Evolutionary conservation across 345 rosid genomes (phyloP).

Genomic region (Murraya paniculata): DNA sequence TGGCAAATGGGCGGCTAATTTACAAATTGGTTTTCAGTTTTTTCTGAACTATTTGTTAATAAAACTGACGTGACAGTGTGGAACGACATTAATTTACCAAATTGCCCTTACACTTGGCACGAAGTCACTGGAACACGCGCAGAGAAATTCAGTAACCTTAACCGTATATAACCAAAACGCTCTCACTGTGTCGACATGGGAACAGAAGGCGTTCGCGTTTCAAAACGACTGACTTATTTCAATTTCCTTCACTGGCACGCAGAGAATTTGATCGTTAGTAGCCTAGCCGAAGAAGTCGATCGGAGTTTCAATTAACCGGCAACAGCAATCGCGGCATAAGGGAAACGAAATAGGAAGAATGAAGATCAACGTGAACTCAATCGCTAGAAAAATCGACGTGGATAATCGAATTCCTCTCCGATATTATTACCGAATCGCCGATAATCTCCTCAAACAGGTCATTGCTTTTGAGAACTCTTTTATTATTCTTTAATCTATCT

Average conservation of each 20-base stretch:
- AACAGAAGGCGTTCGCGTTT: background rate
- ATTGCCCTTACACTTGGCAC: background rate
- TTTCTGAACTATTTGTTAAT: background rate
- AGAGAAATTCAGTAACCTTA: background rate
- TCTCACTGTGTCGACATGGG: slow-evolving; percentile 30
- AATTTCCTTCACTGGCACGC: slow-evolving; percentile 20
- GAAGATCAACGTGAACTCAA: slow-evolving; percentile 62
- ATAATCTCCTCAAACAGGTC: slow-evolving; percentile 91
- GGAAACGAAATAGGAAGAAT: slow-evolving; percentile 25
- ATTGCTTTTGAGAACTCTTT: background rate
- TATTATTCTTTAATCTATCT: background rate
- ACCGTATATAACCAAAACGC: background rate
- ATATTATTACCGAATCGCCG: slow-evolving; percentile 81
- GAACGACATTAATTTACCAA: background rate
- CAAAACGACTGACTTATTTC: slow-evolving; percentile 25
- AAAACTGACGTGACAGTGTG: no score
- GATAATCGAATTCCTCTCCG: slow-evolving; percentile 83
- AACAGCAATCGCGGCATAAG: background rate
- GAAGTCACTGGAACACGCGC: background rate
- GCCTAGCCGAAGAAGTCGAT: slow-evolving; percentile 16
- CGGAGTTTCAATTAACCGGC: background rate
- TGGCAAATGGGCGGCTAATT: background rate
- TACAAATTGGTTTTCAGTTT: background rate
- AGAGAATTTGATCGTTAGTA: slow-evolving; percentile 10
- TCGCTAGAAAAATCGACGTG: slow-evolving; percentile 68